Percentiles rank a stretch among this genome's conserved stretches.
phyloP scores from a whole-genome alignment of 768 basidiomycete genomes.

The Trametes cingulata region DNA sequence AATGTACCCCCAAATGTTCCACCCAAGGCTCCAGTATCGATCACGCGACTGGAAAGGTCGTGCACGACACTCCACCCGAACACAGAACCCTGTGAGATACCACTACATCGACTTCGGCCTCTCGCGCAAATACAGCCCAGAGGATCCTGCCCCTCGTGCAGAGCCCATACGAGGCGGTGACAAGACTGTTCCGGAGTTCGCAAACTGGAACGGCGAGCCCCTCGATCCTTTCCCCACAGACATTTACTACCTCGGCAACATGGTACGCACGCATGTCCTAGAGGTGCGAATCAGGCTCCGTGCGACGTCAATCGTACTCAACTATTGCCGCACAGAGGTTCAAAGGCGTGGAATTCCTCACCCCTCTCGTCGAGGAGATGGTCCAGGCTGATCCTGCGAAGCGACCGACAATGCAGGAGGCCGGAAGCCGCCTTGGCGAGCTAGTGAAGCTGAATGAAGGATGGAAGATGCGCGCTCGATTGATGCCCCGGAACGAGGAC shows the following conservation, averaged over 20 bases:
- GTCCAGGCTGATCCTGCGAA: conserved; percentile 22
- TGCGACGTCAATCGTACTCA: not conserved
- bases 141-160: conserved; percentile 28
- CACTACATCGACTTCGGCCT: conserved; percentile 29
- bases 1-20: conserved; percentile 22
- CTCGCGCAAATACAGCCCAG: conserved; percentile 29
- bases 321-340: conserved; percentile 1
- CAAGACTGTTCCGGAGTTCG: conserved; percentile 26
- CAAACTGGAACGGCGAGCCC: conserved; percentile 1
- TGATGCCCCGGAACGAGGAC: not conserved
- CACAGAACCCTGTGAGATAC: conserved; percentile 27
- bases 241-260: conserved; percentile 23
- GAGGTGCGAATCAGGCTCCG: not conserved
- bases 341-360: conserved; percentile 26
- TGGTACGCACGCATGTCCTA: conserved; percentile 12
- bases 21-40: conserved; percentile 1
- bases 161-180: conserved; percentile 16
- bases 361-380: conserved; percentile 29
- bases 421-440: conserved; percentile 11
- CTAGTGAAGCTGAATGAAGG: not conserved
- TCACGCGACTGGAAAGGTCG: conserved; percentile 1
- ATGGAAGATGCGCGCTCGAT: conserved; percentile 3
- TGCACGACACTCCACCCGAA: conserved; percentile 19
- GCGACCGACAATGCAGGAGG: conserved; percentile 27
- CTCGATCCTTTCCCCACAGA: conserved; percentile 28